Evolutionary conservation across 768 basidiomycete genomes (phyloP).

Genomic region (Antrodiella citrinella): DNA sequence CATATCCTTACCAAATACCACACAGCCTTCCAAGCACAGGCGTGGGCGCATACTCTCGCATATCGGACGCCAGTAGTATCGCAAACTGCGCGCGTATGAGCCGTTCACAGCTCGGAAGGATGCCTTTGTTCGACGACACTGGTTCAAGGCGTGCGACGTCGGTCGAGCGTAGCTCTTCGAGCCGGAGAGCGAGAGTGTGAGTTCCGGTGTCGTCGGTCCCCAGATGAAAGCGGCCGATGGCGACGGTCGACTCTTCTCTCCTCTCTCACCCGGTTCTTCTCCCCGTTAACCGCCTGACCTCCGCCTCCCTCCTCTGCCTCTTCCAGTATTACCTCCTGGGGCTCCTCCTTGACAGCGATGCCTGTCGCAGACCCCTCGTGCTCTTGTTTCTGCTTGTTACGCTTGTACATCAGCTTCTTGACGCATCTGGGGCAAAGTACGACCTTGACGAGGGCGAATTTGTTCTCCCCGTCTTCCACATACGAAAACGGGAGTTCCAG

Average conservation of each 20-base stretch:
- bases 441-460: constrained; percentile 84
- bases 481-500: constrained; percentile 91
- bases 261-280: neutral
- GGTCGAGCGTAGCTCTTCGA: too few relatives aligned
- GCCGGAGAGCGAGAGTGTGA: neutral
- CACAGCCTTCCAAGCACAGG: too few relatives aligned
- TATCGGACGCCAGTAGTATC: too few relatives aligned
- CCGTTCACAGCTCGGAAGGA: too few relatives aligned
- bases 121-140: too few relatives aligned
- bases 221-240: neutral
- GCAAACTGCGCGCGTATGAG: too few relatives aligned
- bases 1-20: too few relatives aligned
- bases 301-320: neutral
- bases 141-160: too few relatives aligned
- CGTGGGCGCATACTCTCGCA: too few relatives aligned
- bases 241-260: neutral
- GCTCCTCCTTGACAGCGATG: neutral
- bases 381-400: constrained; percentile 50
- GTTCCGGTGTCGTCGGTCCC: neutral
- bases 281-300: too few relatives aligned
- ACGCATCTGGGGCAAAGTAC: constrained; percentile 75
- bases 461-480: constrained; percentile 64
- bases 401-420: constrained; percentile 83
- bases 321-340: neutral
- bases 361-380: neutral